Evolutionary conservation across 441 rosid genomes (phyloP).

Genomic region (Aleurites moluccanus): DNA sequence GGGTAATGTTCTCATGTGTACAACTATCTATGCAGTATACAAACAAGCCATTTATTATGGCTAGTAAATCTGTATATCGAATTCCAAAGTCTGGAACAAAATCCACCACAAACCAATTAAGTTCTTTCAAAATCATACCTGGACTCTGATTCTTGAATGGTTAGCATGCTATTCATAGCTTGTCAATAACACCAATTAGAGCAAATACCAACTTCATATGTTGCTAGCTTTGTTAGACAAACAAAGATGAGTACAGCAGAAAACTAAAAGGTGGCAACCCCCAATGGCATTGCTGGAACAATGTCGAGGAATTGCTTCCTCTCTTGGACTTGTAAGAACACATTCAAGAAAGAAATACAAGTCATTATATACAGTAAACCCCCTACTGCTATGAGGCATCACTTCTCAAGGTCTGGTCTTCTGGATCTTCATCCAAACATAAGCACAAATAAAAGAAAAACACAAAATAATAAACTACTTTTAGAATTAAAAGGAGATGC

Average conservation of each 20-base stretch:
- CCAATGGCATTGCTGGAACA: not conserved
- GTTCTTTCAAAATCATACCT: not conserved
- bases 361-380: not conserved
- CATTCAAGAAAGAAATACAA: not conserved
- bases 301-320: not conserved
- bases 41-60: not conserved
- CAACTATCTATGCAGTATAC: not conserved
- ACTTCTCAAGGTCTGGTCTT: not conserved
- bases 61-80: not conserved
- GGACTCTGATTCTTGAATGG: not conserved
- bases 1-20: not conserved
- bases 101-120: not conserved
- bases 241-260: not conserved
- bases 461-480: not conserved
- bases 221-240: not conserved
- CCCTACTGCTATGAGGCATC: not conserved
- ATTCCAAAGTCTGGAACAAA: not conserved
- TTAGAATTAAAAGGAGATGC: not conserved
- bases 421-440: not conserved
- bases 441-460: not conserved
- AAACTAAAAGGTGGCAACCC: not conserved
- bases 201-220: not conserved
- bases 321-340: not conserved
- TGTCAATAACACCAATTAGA: not conserved
- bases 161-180: not conserved